phyloP scores from a whole-genome alignment of 2,329 filamentous ascomycete species.

The Lasiodiplodia sp. region DNA sequence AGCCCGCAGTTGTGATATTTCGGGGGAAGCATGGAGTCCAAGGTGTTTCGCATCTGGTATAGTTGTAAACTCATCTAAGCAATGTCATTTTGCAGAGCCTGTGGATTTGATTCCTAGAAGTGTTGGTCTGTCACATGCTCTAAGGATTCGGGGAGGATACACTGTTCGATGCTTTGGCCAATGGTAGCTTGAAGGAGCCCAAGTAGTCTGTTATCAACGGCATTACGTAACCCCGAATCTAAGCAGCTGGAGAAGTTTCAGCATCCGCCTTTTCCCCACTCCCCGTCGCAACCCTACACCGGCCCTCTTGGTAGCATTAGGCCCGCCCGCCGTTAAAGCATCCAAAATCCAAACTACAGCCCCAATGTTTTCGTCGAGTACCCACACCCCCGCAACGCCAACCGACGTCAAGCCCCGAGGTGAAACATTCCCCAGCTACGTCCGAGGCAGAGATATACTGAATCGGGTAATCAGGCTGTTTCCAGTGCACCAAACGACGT shows the following conservation, averaged over 20 bases:
- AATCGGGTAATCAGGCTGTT: slow-evolving; percentile 40
- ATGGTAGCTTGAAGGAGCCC: not conserved
- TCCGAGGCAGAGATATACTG: not conserved
- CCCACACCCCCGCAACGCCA: not conserved
- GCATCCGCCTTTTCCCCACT: not conserved
- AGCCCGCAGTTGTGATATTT: not conserved
- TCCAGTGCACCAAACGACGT: slow-evolving; percentile 49
- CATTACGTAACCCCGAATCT: slow-evolving; percentile 12
- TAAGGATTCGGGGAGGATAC: not conserved
- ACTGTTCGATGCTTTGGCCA: not conserved
- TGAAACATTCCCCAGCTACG: not conserved
- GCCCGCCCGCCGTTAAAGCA: not conserved
- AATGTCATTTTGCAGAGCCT: too few species aligned
- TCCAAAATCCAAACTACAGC: too few species aligned
- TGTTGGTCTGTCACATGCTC: not conserved
- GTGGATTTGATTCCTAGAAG: too few species aligned
- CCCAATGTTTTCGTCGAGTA: not conserved
- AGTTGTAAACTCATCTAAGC: too few species aligned
- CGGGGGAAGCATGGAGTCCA: not conserved
- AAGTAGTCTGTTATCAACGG: not conserved
- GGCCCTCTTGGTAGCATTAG: not conserved
- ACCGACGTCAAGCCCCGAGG: slow-evolving; percentile 1
- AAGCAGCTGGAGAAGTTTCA: not conserved
- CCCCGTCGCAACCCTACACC: not conserved
- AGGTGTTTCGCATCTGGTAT: not conserved